These are phyloP conservation scores for Phytophthora foliorum DNA, from an alignment of 352 stramenopile genomes.

Conservation along the genomic window DNA sequence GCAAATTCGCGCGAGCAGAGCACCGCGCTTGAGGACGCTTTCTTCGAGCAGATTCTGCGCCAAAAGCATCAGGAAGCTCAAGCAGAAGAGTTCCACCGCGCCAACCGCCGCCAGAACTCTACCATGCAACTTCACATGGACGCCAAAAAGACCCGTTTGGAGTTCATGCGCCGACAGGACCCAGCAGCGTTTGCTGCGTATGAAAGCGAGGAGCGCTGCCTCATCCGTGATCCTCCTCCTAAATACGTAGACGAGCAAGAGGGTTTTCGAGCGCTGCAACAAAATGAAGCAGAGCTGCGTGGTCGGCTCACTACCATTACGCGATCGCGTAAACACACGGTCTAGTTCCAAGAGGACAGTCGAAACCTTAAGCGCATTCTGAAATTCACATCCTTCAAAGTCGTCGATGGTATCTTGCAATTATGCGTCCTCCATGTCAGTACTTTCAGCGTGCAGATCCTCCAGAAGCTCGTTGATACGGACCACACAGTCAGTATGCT, in stretches of 20 bases:
- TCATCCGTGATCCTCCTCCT: conserved; percentile 60
- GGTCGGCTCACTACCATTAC: conserved; percentile 65
- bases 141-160: conserved; percentile 74
- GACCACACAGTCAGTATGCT: conserved; percentile 73
- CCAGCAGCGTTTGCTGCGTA: conserved; percentile 60
- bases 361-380: neutral
- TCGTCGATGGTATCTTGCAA: neutral
- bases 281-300: conserved; percentile 69
- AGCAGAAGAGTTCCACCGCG: conserved; percentile 62
- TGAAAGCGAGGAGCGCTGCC: conserved; percentile 51
- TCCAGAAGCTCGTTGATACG: conserved; percentile 86
- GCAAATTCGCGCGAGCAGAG: conserved; percentile 26
- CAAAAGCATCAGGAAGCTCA: conserved; percentile 82
- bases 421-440: conserved; percentile 53
- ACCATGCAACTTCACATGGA: conserved; percentile 82
- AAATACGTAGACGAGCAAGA: conserved; percentile 61
- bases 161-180: conserved; percentile 76
- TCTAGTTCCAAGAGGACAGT: conserved; percentile 1
- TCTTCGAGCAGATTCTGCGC: conserved; percentile 61
- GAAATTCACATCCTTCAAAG: neutral
- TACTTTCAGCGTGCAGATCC: conserved; percentile 65
- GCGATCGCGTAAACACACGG: conserved; percentile 24
- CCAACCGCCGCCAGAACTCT: conserved; percentile 69
- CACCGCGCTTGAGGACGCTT: conserved; percentile 42
- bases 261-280: conserved; percentile 38